Evolutionary conservation across 1,284 basidiomycete genomes (phyloP).

Genomic region (Meripilus lineatus): DNA sequence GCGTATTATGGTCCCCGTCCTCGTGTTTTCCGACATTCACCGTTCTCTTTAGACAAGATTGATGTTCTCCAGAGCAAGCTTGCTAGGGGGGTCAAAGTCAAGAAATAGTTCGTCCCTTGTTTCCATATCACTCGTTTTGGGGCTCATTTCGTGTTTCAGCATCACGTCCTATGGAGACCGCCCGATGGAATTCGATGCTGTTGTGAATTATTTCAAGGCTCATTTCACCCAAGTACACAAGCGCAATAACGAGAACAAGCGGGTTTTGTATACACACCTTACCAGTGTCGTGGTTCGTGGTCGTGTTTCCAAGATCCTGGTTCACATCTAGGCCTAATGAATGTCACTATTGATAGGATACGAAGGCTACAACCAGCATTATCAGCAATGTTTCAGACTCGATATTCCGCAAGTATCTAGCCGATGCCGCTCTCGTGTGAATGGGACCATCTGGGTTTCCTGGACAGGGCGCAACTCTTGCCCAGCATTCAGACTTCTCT

Average conservation of each 20-base stretch:
- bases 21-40: slow-evolving; percentile 10
- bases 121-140: background rate
- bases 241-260: slow-evolving; percentile 70
- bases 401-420: slow-evolving; percentile 31
- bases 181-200: slow-evolving; percentile 72
- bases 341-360: slow-evolving; percentile 48
- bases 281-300: slow-evolving; percentile 70
- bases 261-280: slow-evolving; percentile 74
- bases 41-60: slow-evolving; percentile 54
- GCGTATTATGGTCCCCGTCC: slow-evolving; percentile 26
- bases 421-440: slow-evolving; percentile 30
- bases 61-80: slow-evolving; percentile 71
- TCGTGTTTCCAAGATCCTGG: background rate
- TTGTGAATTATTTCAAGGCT: slow-evolving; percentile 77
- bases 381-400: slow-evolving; percentile 59
- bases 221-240: slow-evolving; percentile 80
- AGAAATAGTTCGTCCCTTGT: slow-evolving; percentile 63
- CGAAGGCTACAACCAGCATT: slow-evolving; percentile 74
- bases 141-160: slow-evolving; percentile 32
- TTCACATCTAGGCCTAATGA: background rate
- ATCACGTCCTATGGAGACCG: slow-evolving; percentile 80
- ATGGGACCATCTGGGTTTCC: too few species aligned
- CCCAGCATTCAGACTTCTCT: too few species aligned
- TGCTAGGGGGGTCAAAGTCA: slow-evolving; percentile 57
- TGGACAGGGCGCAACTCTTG: too few species aligned